Conservation (phyloP, 495 filamentous ascomycete species). For the Tuber calosporum region DNA sequence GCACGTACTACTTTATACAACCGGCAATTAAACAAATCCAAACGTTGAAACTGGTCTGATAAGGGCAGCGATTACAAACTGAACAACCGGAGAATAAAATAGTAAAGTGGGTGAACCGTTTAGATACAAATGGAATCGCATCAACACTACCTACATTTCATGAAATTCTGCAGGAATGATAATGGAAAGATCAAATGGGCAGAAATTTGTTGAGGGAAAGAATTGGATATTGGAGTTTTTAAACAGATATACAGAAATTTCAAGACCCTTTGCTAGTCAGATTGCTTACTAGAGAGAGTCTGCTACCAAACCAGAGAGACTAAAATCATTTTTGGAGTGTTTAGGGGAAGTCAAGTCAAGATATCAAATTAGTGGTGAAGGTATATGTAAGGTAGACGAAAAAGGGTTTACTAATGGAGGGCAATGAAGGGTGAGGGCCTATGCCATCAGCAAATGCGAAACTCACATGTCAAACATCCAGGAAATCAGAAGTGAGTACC, state of each 20-base stretch:
- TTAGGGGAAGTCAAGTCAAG: not conserved
- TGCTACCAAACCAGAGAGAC: not conserved
- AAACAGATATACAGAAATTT: conserved; percentile 2
- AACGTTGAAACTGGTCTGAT: not conserved
- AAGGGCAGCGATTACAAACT: conserved; percentile 3
- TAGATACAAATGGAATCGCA: too few species aligned
- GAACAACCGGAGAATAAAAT: conserved; percentile 5
- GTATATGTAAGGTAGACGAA: conserved; percentile 11
- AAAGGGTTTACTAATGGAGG: conserved; percentile 9
- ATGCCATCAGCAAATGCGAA: not conserved
- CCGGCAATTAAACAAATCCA: not conserved
- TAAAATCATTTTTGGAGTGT: conserved; percentile 5
- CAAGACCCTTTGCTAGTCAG: not conserved
- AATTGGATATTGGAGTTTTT: conserved; percentile 13
- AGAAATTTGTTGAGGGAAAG: not conserved
- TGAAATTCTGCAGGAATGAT: not conserved
- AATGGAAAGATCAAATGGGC: not conserved
- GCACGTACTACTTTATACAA: conserved; percentile 2
- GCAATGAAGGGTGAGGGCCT: conserved; percentile 8
- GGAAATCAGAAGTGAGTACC: conserved; percentile 21
- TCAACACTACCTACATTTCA: conserved; percentile 2
- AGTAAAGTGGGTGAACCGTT: conserved; percentile 8
- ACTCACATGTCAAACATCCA: conserved; percentile 6
- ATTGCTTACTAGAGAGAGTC: conserved; percentile 13
- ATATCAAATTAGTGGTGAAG: not conserved